phyloP scores from a whole-genome alignment of 208 protist genomes.

The Crithidia acanthocephali region DNA sequence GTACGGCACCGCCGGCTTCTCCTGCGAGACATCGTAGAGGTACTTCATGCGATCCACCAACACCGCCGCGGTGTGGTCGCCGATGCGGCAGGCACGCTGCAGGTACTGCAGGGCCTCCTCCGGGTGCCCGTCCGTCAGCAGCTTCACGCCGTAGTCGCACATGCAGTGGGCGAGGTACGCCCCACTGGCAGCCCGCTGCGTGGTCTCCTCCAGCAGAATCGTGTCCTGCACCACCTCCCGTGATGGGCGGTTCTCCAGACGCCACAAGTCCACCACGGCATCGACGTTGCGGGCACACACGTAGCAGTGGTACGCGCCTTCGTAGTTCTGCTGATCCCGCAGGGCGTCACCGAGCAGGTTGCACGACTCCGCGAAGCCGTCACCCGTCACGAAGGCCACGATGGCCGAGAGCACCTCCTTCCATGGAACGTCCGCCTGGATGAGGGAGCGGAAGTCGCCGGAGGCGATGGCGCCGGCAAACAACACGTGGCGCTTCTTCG shows the following conservation, averaged over 20 bases:
- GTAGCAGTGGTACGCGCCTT: conserved; percentile 80
- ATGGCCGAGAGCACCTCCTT: conserved; percentile 78
- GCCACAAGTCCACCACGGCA: conserved; percentile 67
- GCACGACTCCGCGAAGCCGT: conserved; percentile 71
- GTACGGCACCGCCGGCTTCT: conserved; percentile 39
- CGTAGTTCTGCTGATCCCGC: conserved; percentile 47
- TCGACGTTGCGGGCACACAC: conserved; percentile 81
- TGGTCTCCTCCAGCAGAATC: conserved; percentile 71
- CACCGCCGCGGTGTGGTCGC: conserved; percentile 51
- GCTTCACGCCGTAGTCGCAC: conserved; percentile 49
- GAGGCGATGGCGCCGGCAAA: conserved; percentile 72
- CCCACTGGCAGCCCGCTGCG: conserved; percentile 44
- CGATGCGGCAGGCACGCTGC: conserved; percentile 63
- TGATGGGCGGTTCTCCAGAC: conserved; percentile 43
- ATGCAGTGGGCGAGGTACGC: conserved; percentile 64
- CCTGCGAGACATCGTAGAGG: conserved; percentile 37
- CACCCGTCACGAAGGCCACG: conserved; percentile 61
- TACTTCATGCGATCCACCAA: conserved; percentile 74
- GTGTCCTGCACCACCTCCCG: conserved; percentile 62
- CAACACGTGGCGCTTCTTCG: conserved; percentile 67
- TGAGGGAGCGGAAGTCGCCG: conserved; percentile 62
- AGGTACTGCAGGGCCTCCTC: conserved; percentile 56
- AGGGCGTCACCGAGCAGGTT: conserved; percentile 65
- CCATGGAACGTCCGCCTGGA: conserved; percentile 59
- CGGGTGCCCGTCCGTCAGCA: conserved; percentile 52